Evolutionary conservation across 2,329 filamentous ascomycete genomes (phyloP).

Genomic region (Aureobasidium mangrovei): DNA sequence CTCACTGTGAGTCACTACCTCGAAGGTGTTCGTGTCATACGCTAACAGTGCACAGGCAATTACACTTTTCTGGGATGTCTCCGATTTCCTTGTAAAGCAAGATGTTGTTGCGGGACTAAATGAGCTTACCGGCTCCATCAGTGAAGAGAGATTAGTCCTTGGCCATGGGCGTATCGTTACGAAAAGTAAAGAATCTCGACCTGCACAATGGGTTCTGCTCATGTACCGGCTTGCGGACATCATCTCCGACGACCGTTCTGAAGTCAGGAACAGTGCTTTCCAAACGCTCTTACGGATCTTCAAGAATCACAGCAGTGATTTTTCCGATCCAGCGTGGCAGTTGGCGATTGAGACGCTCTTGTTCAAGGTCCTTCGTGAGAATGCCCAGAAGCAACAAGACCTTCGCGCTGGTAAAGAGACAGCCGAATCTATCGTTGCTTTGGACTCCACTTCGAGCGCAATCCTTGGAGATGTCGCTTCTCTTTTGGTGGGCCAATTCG

Average conservation of each 20-base stretch:
- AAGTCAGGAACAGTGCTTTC: slow-evolving; percentile 77
- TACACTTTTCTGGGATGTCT: slow-evolving; percentile 92
- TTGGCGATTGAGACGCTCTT: slow-evolving; percentile 73
- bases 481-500: slow-evolving; percentile 67
- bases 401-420: slow-evolving; percentile 16
- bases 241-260: slow-evolving; percentile 61
- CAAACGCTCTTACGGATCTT: slow-evolving; percentile 88
- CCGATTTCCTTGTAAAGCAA: slow-evolving; percentile 63
- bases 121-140: slow-evolving; percentile 25
- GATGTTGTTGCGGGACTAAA: slow-evolving; percentile 33
- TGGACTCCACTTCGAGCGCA: slow-evolving; percentile 60
- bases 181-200: slow-evolving; percentile 43
- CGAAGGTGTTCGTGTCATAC: background rate
- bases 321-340: slow-evolving; percentile 72
- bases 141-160: slow-evolving; percentile 29
- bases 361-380: slow-evolving; percentile 58
- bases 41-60: slow-evolving; percentile 53
- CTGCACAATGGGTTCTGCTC: slow-evolving; percentile 71
- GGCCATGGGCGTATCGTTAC: slow-evolving; percentile 3
- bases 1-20: slow-evolving; percentile 56
- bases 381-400: slow-evolving; percentile 3
- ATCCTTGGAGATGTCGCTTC: slow-evolving; percentile 64
- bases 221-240: slow-evolving; percentile 62
- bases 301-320: slow-evolving; percentile 76
- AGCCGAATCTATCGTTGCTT: background rate